Evolutionary conservation across 495 filamentous ascomycete genomes (phyloP).

Genomic region (Podospora pseudopauciseta): DNA sequence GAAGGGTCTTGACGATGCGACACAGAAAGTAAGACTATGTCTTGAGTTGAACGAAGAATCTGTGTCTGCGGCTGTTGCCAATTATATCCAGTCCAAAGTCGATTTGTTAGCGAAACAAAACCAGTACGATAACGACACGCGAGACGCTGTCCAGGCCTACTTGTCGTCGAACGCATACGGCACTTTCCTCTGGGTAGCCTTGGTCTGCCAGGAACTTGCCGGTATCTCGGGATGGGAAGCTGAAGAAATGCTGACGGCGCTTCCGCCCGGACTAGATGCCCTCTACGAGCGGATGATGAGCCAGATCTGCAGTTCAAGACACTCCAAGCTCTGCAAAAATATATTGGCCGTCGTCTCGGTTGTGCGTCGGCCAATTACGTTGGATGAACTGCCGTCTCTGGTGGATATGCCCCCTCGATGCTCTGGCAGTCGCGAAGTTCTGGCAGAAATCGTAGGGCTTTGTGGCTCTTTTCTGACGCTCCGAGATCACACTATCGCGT

Average conservation of each 20-base stretch:
- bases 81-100: too few relatives aligned
- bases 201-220: slow-evolving; percentile 31
- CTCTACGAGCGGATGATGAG: slow-evolving; percentile 21
- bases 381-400: slow-evolving; percentile 11
- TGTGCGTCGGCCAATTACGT: slow-evolving; percentile 22
- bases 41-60: too few relatives aligned
- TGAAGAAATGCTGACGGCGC: too few relatives aligned
- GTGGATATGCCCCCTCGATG: neutral
- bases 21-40: too few relatives aligned
- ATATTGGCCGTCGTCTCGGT: slow-evolving; percentile 17
- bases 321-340: slow-evolving; percentile 12
- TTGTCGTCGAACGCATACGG: slow-evolving; percentile 5
- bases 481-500: neutral
- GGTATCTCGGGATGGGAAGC: neutral
- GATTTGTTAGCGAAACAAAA: too few relatives aligned
- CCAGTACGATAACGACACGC: slow-evolving; percentile 16
- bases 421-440: neutral
- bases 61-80: too few relatives aligned
- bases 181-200: slow-evolving; percentile 10
- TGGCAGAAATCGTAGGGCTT: neutral
- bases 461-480: slow-evolving; percentile 3
- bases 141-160: slow-evolving; percentile 17
- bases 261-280: slow-evolving; percentile 6
- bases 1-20: too few relatives aligned
- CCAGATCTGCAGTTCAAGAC: neutral